Evolutionary conservation across 2,329 filamentous ascomycete species (phyloP).

Genomic region (Stagonosporopsis vannaccii): DNA sequence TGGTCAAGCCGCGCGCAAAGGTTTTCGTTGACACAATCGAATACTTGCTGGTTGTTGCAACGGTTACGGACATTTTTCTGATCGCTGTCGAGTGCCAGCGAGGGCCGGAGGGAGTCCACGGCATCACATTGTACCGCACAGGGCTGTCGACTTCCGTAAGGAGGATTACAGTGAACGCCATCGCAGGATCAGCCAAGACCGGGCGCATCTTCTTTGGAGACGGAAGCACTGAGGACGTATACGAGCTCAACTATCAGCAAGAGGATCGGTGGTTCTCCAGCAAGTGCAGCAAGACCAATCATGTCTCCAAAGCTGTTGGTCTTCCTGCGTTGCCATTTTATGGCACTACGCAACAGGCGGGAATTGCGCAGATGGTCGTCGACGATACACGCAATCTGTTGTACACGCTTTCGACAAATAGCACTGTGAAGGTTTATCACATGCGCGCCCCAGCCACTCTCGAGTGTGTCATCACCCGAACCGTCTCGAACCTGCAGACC

Average conservation of each 20-base stretch:
- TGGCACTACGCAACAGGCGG: conserved; percentile 57
- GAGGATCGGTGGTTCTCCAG: conserved; percentile 97
- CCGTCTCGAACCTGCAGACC: conserved; percentile 61
- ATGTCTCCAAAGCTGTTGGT: conserved; percentile 75
- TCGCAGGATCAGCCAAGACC: conserved; percentile 77
- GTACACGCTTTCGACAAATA: conserved; percentile 87
- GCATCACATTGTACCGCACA: conserved; percentile 84
- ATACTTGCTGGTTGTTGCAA: conserved; percentile 88
- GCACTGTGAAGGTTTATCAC: conserved; percentile 90
- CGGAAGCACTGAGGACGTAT: conserved; percentile 80
- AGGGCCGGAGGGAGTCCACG: conserved; percentile 70
- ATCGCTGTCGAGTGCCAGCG: conserved; percentile 79
- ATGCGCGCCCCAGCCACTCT: conserved; percentile 69
- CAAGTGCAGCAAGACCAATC: conserved; percentile 86
- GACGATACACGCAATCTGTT: conserved; percentile 89
- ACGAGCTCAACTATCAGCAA: conserved; percentile 95
- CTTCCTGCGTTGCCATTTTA: conserved; percentile 56
- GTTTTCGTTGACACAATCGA: conserved; percentile 89
- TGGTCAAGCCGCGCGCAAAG: conserved; percentile 82
- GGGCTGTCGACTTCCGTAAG: conserved; percentile 81
- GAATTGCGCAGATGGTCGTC: conserved; percentile 79
- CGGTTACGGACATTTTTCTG: conserved; percentile 81
- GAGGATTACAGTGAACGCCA: conserved; percentile 77
- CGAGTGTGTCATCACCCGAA: conserved; percentile 63
- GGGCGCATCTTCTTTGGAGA: conserved; percentile 95